Conservation (phyloP, 768 basidiomycete species). For the Suillus subaureus region DNA sequence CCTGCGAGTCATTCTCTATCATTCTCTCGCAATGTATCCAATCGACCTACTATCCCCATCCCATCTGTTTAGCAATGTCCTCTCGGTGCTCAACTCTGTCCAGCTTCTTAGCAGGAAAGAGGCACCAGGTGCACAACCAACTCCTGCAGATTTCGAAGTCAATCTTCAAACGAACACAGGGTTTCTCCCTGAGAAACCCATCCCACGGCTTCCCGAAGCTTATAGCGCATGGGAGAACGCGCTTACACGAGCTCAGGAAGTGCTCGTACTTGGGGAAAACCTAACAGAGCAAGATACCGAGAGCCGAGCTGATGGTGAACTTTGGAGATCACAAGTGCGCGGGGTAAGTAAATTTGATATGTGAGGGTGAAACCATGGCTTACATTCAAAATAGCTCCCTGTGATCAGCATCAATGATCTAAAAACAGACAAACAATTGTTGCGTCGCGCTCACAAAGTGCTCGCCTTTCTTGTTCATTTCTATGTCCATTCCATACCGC, state of each 20-base stretch:
- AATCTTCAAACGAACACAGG: slow-evolving; percentile 57
- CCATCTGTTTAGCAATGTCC: slow-evolving; percentile 48
- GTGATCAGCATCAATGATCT: slow-evolving; percentile 60
- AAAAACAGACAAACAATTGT: slow-evolving; percentile 53
- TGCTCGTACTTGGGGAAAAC: slow-evolving; percentile 62
- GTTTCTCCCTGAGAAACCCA: slow-evolving; percentile 76
- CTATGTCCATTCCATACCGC: slow-evolving; percentile 82
- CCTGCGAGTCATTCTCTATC: slow-evolving; percentile 9
- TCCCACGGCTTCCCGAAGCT: slow-evolving; percentile 52
- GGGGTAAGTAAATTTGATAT: slow-evolving; percentile 49
- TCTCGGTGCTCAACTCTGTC: slow-evolving; percentile 49
- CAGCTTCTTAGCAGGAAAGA: slow-evolving; percentile 35
- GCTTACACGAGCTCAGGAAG: slow-evolving; percentile 52
- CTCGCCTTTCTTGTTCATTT: slow-evolving; percentile 89
- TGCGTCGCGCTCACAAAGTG: slow-evolving; percentile 87
- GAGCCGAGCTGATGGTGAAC: slow-evolving; percentile 57
- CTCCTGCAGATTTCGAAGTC: slow-evolving; percentile 55
- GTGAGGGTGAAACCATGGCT: slow-evolving; percentile 13
- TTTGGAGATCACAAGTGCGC: slow-evolving; percentile 67
- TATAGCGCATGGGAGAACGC: slow-evolving; percentile 76
- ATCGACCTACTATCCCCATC: slow-evolving; percentile 52
- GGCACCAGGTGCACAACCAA: slow-evolving; percentile 33
- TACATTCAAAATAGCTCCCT: slow-evolving; percentile 58
- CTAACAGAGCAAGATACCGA: slow-evolving; percentile 45
- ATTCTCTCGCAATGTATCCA: slow-evolving; percentile 26